phyloP scores from a whole-genome alignment of 345 rosid species.

The Salix dunnii region DNA sequence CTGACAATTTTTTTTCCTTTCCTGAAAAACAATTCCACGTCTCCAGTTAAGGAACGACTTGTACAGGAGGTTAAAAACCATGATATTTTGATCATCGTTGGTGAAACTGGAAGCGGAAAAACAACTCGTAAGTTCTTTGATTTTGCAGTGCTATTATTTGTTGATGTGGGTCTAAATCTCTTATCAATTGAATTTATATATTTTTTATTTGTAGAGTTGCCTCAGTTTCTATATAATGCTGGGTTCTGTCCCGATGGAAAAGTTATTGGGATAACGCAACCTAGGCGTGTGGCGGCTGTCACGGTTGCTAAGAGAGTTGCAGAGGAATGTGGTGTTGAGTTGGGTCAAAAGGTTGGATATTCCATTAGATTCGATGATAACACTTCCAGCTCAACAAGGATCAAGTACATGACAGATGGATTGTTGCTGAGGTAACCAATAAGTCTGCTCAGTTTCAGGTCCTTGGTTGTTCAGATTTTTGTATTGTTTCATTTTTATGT shows the following conservation, averaged over 20 bases:
- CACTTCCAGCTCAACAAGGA: conserved; percentile 63
- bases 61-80: conserved; percentile 65
- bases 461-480: neutral
- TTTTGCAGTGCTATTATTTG: neutral
- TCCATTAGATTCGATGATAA: conserved; percentile 76
- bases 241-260: conserved; percentile 78
- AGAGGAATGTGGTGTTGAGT: conserved; percentile 69
- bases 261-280: conserved; percentile 76
- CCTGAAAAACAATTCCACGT: neutral
- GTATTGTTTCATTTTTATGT: neutral
- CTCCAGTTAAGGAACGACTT: conserved; percentile 62
- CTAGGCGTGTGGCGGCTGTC: conserved; percentile 91
- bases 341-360: conserved; percentile 86
- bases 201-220: conserved; percentile 51
- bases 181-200: neutral
- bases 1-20: no score
- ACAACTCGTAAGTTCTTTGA: conserved; percentile 65
- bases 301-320: conserved; percentile 86
- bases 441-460: neutral
- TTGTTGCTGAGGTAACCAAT: conserved; percentile 59
- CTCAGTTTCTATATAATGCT: conserved; percentile 68
- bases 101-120: conserved; percentile 97
- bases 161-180: neutral
- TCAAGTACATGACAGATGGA: conserved; percentile 94
- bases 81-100: conserved; percentile 71